Conservation (phyloP, 805 yeast genomes). For the Suhomyces sp. region DNA sequence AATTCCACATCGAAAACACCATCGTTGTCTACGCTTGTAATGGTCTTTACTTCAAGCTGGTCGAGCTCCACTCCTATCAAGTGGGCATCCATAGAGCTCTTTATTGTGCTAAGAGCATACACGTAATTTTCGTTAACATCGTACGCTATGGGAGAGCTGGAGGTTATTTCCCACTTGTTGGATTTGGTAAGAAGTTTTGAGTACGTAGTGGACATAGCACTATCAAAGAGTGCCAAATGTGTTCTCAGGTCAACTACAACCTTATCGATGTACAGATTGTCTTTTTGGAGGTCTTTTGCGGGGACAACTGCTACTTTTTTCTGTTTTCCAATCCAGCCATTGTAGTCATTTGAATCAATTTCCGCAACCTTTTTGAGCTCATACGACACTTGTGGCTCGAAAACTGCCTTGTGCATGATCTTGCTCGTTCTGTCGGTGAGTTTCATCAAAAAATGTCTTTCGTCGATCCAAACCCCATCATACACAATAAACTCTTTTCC, state of each 20-base stretch:
- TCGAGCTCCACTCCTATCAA: slow-evolving; percentile 9
- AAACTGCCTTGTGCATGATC: slow-evolving; percentile 13
- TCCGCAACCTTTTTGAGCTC: slow-evolving; percentile 4
- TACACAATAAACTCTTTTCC: slow-evolving; percentile 18
- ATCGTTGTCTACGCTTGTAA: slow-evolving; percentile 8
- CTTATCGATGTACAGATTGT: slow-evolving; percentile 17
- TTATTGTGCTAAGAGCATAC: slow-evolving; percentile 14
- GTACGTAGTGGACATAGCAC: slow-evolving; percentile 11
- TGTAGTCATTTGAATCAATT: slow-evolving; percentile 12
- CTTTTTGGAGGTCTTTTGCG: neutral
- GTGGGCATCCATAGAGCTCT: slow-evolving; percentile 15
- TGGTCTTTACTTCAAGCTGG: slow-evolving; percentile 1
- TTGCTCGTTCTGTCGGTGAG: slow-evolving; percentile 22
- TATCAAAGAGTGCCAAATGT: slow-evolving; percentile 19
- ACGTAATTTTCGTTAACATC: slow-evolving; percentile 14
- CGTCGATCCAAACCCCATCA: slow-evolving; percentile 20
- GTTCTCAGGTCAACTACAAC: slow-evolving; percentile 17
- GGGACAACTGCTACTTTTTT: slow-evolving; percentile 12
- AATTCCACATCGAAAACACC: slow-evolving; percentile 16
- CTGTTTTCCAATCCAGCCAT: slow-evolving; percentile 24
- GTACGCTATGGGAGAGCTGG: slow-evolving; percentile 14
- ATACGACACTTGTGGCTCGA: slow-evolving; percentile 5
- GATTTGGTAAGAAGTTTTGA: slow-evolving; percentile 9
- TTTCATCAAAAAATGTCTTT: slow-evolving; percentile 13
- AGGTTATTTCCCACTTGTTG: slow-evolving; percentile 13